Evolutionary conservation across 805 yeast genomes (phyloP), one percentile per base, ranked within the genome.

Genomic region (Candida pseudoglaebosa): DNA sequence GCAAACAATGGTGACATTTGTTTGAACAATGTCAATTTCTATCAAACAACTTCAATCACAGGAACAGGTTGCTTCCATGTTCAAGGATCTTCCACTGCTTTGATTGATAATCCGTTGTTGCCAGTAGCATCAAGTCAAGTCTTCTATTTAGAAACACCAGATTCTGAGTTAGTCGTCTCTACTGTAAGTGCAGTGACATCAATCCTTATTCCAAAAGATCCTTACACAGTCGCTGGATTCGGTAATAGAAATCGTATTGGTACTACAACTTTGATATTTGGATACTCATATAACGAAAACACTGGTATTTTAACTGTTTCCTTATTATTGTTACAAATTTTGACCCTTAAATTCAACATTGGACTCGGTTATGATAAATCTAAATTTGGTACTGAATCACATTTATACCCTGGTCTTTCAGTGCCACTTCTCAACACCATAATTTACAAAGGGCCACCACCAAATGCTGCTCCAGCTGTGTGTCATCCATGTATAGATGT

Each of bases 51-150:
- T 12, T 32, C 30, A 16, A 46, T 61, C 28, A 7, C 17, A 2
- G 65, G 65, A 18, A 18, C 42, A n/a, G 67, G 67, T 21, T 61
- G 67, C 49, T 44, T 57, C 15, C 43, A 36, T 34, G 48, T 49
- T 15, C 55, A 42, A 12, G 38, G 6, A 3, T 30, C 42, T 18
- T 32, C 50, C n/a, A 36, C 40, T 18, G 37, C 43, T n/a, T 37
- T 18, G 22, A 15, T 48, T 35, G 35, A 39, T 15, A 30, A 38
- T 31, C 28, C 47, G 4, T 12, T 34, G 5, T 32, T 42, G 9
- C 34, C 39, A 8, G 41, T 43, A 13, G 44, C 26, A 21, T 7
- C 35, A 2, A 35, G 36, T 8, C 56, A 51, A 40, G 35, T 38
- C 12, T 36, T 53, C 30, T 47, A 48, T 24, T 41, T 53, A 24